Percentiles rank a stretch among this genome's conserved stretches.
These are phyloP conservation scores for Papiliotrema fonsecae DNA, from an alignment of 1,284 basidiomycete genomes.

Conservation along the genomic window DNA sequence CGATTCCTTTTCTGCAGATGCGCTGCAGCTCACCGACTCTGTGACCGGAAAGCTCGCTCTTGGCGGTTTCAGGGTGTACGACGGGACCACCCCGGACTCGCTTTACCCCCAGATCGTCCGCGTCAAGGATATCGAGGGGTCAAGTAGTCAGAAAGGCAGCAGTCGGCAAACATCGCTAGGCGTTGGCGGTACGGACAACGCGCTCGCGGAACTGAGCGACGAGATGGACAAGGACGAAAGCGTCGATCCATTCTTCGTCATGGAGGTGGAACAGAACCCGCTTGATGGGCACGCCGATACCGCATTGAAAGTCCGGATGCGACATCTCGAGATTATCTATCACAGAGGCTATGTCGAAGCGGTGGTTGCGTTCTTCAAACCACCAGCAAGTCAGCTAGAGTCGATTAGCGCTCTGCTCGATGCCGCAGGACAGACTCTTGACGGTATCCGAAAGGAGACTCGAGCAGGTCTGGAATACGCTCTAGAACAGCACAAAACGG, in stretches of 20 bases:
- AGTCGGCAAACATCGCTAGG: constrained; percentile 23
- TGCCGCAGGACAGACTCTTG: constrained; percentile 89
- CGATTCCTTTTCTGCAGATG: constrained; percentile 78
- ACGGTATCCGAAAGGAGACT: constrained; percentile 92
- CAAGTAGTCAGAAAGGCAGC: constrained; percentile 14
- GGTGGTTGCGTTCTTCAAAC: constrained; percentile 87
- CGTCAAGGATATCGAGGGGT: constrained; percentile 60
- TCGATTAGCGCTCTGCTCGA: constrained; percentile 85
- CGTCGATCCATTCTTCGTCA: constrained; percentile 78
- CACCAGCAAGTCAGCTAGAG: constrained; percentile 90
- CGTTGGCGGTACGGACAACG: constrained; percentile 30
- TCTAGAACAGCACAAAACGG: constrained; percentile 60
- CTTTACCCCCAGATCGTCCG: constrained; percentile 89
- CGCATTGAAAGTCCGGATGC: constrained; percentile 83
- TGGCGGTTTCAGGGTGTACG: constrained; percentile 83
- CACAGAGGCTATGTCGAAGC: constrained; percentile 92
- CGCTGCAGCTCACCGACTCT: constrained; percentile 82
- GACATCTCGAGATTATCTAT: constrained; percentile 97
- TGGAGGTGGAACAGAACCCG: constrained; percentile 91
- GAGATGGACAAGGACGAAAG: constrained; percentile 34
- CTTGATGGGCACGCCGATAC: constrained; percentile 90
- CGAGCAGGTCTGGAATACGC: constrained; percentile 92
- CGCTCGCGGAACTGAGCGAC: constrained; percentile 35
- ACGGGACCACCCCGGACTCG: constrained; percentile 77
- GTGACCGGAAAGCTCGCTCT: constrained; percentile 77